phyloP scores from a whole-genome alignment of 805 yeast genomes.

The Cyberlindnera mrakii region DNA sequence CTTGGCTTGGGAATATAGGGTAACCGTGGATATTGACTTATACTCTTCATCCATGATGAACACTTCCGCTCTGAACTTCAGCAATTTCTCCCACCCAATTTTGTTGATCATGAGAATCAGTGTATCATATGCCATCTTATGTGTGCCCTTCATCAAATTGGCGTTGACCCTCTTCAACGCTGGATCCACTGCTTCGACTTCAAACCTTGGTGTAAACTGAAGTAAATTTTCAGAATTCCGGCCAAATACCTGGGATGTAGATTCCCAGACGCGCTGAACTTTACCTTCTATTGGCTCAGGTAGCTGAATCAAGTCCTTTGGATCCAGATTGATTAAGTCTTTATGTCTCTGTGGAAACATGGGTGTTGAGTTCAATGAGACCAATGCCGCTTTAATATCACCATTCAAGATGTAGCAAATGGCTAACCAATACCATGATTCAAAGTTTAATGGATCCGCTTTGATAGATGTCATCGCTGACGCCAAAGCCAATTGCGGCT shows the following conservation, averaged over 20 bases:
- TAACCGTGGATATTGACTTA: slow-evolving; percentile 27
- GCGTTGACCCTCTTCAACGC: slow-evolving; percentile 45
- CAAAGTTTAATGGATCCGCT: slow-evolving; percentile 71
- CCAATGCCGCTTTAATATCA: slow-evolving; percentile 54
- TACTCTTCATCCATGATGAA: slow-evolving; percentile 82
- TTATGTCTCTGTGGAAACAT: slow-evolving; percentile 39
- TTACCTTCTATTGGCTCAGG: slow-evolving; percentile 53
- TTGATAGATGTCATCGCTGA: slow-evolving; percentile 57
- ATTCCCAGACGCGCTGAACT: slow-evolving; percentile 41
- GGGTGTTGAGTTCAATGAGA: slow-evolving; percentile 71
- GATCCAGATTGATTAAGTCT: slow-evolving; percentile 40
- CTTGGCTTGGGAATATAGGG: slow-evolving; percentile 10
- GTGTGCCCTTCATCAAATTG: slow-evolving; percentile 45
- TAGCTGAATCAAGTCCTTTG: slow-evolving; percentile 36
- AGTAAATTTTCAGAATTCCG: slow-evolving; percentile 22
- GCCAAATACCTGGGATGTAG: slow-evolving; percentile 20
- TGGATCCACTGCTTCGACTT: slow-evolving; percentile 40
- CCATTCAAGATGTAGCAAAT: slow-evolving; percentile 50
- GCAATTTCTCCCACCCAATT: slow-evolving; percentile 79
- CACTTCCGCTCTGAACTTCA: slow-evolving; percentile 58
- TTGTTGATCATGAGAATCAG: slow-evolving; percentile 60
- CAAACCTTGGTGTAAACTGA: slow-evolving; percentile 19
- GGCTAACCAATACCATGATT: slow-evolving; percentile 63
- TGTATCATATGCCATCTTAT: slow-evolving; percentile 58
- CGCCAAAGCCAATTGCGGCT: slow-evolving; percentile 49